Evolutionary conservation across 1,284 basidiomycete genomes (phyloP), one percentile per base, ranked within the genome.

Genomic region (Marasmius tenuissimus): DNA sequence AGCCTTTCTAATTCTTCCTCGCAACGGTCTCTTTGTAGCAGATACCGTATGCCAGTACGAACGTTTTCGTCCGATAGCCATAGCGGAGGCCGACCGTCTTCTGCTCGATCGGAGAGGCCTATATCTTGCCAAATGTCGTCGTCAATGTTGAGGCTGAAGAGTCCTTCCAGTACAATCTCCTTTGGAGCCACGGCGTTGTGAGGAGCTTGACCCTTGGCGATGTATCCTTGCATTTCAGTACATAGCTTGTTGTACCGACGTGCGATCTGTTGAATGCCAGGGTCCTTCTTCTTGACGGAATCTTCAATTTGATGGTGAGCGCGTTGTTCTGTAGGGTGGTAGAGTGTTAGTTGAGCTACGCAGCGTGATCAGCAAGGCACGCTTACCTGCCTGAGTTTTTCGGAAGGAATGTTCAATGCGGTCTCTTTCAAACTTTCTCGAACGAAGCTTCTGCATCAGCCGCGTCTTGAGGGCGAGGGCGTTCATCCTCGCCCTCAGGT

Each of bases 161-260:
- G 12, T 14, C 42, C 18, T 5, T 45, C 5, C 5, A 5, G 2
- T 4, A 3, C 3, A 3, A 45, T 45, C 42, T 2, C 14, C 12
- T 4, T 18, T 3, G 42, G 14, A 14, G 12, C 42, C 3, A 45
- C 42, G 2, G 42, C 18, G 2, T 45, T 2, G 12, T 5, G 3
- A 2, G 42, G 42, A 3, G 42, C 18, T 5, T 45, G 12, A 2
- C 42, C 18, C 12, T 5, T 14, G 12, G 2, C 18, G 42, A 45
- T 45, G 4, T 14, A 45, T 2, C 18, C 50, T 3, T 14, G 34
- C 7, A 69, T 55, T 3, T 59, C 16, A n/a, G 12, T 16, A 27
- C 65, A 66, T 0, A 65, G 57, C 10, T 63, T 67, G 40, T 60
- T 69, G 63, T 66, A 69, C 12, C 64, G 39, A 1, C 14, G 22